Evolutionary conservation across 2,329 filamentous ascomycete species (phyloP), one percentile per base, ranked within the genome.

Genomic region (Ophiobolus disseminans): DNA sequence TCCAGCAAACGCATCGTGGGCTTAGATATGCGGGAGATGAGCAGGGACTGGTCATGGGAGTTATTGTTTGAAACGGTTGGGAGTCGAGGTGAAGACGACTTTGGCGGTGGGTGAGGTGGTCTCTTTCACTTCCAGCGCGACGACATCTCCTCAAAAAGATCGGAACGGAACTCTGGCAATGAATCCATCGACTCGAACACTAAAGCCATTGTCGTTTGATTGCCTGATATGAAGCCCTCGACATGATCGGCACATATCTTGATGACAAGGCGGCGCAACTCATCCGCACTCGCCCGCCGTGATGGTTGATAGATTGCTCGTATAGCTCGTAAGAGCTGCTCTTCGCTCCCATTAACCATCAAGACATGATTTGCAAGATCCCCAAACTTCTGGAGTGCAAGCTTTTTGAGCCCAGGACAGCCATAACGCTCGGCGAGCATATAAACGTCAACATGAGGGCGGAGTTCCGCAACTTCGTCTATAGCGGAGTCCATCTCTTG

Each of bases 181-280:
- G 64, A 62, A 17, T 66, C 64, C 63, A 69, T 66, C 7, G 63
- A 47, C 41, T 60, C 55, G 21, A 68, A 61, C 7, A 68, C 59
- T 9, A 58, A 49, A 11, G 65, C 55, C 43, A 66, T 65, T 5
- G 60, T 60, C 40, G 55, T 66, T 6, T 62, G 56, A 5, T 55
- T 65, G 11, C 62, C 62, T 3, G 63, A 45, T n/a, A 68, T 63
- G 45, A 63, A 65, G 11, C 55, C 57, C 23, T 66, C 59, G 11
- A 66, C 57, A 30, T 69, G 63, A 28, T 67, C 55, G n/a, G 66
- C 65, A 22, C 65, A 69, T 10, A 68, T 55, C 45, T 50, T 65
- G 7, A 69, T 47, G 11, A 58, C 59, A 9, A 59, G 53, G 2
- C 40, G 53, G 13, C 56, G 50, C 5, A 69, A 47, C 14, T 62